phyloP scores from a whole-genome alignment of 371 early-diverging fungal genomes.

The Lichtheimia corymbifera region DNA sequence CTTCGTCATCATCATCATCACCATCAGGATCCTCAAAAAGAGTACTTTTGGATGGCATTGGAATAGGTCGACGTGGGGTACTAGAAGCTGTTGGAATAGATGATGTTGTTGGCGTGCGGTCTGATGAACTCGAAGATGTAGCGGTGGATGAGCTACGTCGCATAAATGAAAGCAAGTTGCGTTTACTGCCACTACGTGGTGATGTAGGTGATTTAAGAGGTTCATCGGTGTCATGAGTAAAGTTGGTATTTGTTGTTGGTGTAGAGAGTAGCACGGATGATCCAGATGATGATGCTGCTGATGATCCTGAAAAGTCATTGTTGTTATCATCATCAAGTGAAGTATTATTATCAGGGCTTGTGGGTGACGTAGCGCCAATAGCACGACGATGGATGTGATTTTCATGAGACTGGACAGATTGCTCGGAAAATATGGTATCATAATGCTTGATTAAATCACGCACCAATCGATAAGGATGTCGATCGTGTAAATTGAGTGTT shows the following conservation, averaged over 20 bases:
- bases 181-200: constrained; percentile 11
- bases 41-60: constrained; percentile 31
- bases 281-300: constrained; percentile 8
- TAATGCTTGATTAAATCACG: constrained; percentile 53
- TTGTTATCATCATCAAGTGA: not conserved
- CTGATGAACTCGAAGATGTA: not conserved
- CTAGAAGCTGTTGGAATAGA: not conserved
- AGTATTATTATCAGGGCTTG: not conserved
- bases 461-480: constrained; percentile 57
- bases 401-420: constrained; percentile 27
- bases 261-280: not conserved
- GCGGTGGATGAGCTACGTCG: constrained; percentile 14
- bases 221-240: not conserved
- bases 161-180: constrained; percentile 35
- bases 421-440: constrained; percentile 30
- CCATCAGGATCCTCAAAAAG: constrained; percentile 49
- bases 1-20: constrained; percentile 6
- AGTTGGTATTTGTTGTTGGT: too few relatives aligned
- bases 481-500: constrained; percentile 55
- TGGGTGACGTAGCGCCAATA: constrained; percentile 16
- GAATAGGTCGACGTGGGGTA: constrained; percentile 19
- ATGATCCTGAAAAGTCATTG: not conserved
- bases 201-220: constrained; percentile 8
- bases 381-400: constrained; percentile 28
- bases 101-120: constrained; percentile 7